Conservation (phyloP, 306 rosid genomes). For the Cyclanthera cordifolia region DNA sequence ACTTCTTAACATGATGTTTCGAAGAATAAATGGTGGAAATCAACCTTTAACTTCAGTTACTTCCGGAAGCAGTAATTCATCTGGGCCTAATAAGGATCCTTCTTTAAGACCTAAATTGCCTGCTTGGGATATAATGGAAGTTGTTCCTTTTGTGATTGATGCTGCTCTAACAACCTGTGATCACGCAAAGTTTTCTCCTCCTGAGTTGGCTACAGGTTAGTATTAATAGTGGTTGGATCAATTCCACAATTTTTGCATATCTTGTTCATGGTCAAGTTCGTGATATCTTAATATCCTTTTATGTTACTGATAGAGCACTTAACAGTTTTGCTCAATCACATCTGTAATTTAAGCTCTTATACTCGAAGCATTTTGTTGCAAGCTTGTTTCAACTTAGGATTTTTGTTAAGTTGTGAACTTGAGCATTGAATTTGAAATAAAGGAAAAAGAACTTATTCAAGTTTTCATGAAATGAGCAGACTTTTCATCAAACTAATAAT, state of each 20-base stretch:
- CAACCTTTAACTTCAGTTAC: conserved; percentile 47
- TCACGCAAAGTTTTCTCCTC: conserved; percentile 90
- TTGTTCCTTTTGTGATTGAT: conserved; percentile 89
- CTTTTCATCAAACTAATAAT: too few species aligned
- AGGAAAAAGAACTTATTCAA: too few species aligned
- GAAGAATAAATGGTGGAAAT: conserved; percentile 52
- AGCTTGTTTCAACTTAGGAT: too few species aligned
- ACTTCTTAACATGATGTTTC: conserved; percentile 86
- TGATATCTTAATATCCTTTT: too few species aligned
- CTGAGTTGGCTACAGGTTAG: conserved; percentile 91
- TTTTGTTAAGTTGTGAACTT: too few species aligned
- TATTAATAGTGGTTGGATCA: not conserved
- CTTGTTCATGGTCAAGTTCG: not conserved
- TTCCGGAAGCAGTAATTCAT: conserved; percentile 87
- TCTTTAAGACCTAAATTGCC: conserved; percentile 70
- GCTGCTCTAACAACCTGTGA: conserved; percentile 97
- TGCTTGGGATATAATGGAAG: conserved; percentile 96
- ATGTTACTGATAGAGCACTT: not conserved
- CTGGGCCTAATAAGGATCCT: conserved; percentile 64
- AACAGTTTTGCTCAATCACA: not conserved
- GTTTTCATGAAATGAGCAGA: too few species aligned
- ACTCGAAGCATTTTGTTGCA: too few species aligned
- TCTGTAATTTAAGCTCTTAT: not conserved
- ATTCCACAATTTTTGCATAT: not conserved
- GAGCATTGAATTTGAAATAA: too few species aligned